These are phyloP conservation scores for Dothistroma pini DNA, from an alignment of 2,329 filamentous ascomycete species.

Conservation along the genomic window DNA sequence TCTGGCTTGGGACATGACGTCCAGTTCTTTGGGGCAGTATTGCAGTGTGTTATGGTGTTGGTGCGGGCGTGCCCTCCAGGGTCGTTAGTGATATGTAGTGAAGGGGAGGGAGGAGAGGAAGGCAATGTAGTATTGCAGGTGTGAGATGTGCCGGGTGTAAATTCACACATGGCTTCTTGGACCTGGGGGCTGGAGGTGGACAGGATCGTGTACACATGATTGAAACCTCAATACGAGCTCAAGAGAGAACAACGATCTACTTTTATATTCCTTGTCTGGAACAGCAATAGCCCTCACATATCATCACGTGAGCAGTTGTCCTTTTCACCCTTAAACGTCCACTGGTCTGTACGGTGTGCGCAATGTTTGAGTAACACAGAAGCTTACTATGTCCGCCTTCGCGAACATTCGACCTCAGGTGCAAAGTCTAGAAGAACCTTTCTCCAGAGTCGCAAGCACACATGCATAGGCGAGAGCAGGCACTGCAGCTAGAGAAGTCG, in stretches of 20 bases:
- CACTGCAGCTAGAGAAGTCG: neutral
- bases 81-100: neutral
- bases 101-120: neutral
- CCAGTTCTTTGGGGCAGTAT: neutral
- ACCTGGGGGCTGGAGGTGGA: neutral
- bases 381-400: neutral
- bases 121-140: constrained; percentile 5
- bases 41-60: constrained; percentile 6
- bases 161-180: constrained; percentile 11
- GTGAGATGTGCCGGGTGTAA: constrained; percentile 7
- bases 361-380: neutral
- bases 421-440: neutral
- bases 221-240: no score
- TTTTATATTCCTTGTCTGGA: no score
- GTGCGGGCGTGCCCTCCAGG: constrained; percentile 7
- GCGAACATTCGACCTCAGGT: neutral
- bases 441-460: neutral
- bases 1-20: neutral
- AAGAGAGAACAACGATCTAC: no score
- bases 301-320: neutral
- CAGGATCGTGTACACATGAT: no score
- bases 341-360: neutral
- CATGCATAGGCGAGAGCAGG: neutral
- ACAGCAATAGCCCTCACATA: neutral
- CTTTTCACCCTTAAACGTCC: neutral